Conservation (phyloP, 495 filamentous ascomycete genomes). For the Bathelium albidoporum region DNA sequence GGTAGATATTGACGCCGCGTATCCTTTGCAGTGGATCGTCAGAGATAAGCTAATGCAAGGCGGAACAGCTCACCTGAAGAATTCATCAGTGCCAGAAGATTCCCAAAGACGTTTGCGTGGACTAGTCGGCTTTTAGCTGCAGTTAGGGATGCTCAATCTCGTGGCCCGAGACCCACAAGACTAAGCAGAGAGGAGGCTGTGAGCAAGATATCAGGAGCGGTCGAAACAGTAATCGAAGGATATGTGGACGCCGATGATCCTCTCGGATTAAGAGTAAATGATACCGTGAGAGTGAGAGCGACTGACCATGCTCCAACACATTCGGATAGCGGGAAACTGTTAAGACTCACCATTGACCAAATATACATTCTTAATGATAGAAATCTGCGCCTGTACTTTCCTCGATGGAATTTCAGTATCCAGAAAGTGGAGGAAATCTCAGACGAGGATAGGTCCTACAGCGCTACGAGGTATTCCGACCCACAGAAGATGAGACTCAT, state of each 20-base stretch:
- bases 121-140: slow-evolving; percentile 39
- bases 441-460: not conserved
- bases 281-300: slow-evolving; percentile 43
- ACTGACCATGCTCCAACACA: slow-evolving; percentile 42
- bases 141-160: slow-evolving; percentile 20
- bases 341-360: slow-evolving; percentile 38
- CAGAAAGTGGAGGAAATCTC: slow-evolving; percentile 15
- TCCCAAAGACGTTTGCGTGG: slow-evolving; percentile 47
- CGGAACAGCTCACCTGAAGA: slow-evolving; percentile 36
- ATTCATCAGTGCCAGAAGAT: slow-evolving; percentile 33
- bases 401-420: slow-evolving; percentile 45
- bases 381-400: slow-evolving; percentile 44
- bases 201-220: slow-evolving; percentile 29
- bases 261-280: slow-evolving; percentile 35
- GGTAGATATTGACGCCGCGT: slow-evolving; percentile 52
- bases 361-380: slow-evolving; percentile 37
- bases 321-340: slow-evolving; percentile 43
- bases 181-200: slow-evolving; percentile 42
- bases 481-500: slow-evolving; percentile 13
- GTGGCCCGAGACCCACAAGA: slow-evolving; percentile 25
- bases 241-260: slow-evolving; percentile 35
- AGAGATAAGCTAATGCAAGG: slow-evolving; percentile 16
- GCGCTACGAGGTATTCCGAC: not conserved
- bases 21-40: slow-evolving; percentile 50
- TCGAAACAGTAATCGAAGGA: slow-evolving; percentile 27